These are phyloP conservation scores for Cryphonectria radicalis DNA, from an alignment of 2,329 filamentous ascomycete genomes.

Conservation along the genomic window DNA sequence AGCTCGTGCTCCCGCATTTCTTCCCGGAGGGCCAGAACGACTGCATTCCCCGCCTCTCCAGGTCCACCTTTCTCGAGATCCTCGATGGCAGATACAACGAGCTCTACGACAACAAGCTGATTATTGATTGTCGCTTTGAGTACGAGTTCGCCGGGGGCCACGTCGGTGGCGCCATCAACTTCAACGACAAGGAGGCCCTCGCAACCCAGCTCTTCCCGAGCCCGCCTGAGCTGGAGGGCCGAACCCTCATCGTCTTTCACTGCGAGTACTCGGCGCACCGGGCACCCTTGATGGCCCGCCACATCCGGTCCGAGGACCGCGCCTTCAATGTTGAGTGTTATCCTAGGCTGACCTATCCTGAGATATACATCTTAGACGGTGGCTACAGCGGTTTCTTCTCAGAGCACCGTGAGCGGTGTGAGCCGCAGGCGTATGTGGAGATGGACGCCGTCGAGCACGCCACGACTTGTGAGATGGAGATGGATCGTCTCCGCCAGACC, in stretches of 20 bases:
- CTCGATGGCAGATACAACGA: slow-evolving; percentile 82
- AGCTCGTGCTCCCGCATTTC: slow-evolving; percentile 82
- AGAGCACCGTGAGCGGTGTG: slow-evolving; percentile 79
- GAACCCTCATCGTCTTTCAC: slow-evolving; percentile 87
- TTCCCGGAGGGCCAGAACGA: slow-evolving; percentile 79
- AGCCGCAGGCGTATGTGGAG: slow-evolving; percentile 93
- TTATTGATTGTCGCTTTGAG: slow-evolving; percentile 97
- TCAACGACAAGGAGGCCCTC: slow-evolving; percentile 92
- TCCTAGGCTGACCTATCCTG: slow-evolving; percentile 88
- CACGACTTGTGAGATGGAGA: slow-evolving; percentile 89
- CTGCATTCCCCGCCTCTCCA: slow-evolving; percentile 84
- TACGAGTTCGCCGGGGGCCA: slow-evolving; percentile 98
- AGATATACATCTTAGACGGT: slow-evolving; percentile 95
- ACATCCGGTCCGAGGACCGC: slow-evolving; percentile 87
- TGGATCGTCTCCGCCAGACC: slow-evolving; percentile 86
- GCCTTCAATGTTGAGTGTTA: slow-evolving; percentile 84
- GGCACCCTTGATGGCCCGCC: slow-evolving; percentile 93
- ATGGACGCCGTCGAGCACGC: slow-evolving; percentile 94
- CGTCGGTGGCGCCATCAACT: slow-evolving; percentile 91
- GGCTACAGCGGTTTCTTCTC: slow-evolving; percentile 94
- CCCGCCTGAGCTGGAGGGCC: slow-evolving; percentile 59
- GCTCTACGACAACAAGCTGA: slow-evolving; percentile 77
- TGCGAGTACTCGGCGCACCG: slow-evolving; percentile 98
- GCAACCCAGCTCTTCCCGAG: slow-evolving; percentile 76
- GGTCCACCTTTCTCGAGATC: slow-evolving; percentile 81